Evolutionary conservation across 495 filamentous ascomycete genomes (phyloP), one percentile per base, ranked within the genome.

Genomic region (Podospora pseudocomata): DNA sequence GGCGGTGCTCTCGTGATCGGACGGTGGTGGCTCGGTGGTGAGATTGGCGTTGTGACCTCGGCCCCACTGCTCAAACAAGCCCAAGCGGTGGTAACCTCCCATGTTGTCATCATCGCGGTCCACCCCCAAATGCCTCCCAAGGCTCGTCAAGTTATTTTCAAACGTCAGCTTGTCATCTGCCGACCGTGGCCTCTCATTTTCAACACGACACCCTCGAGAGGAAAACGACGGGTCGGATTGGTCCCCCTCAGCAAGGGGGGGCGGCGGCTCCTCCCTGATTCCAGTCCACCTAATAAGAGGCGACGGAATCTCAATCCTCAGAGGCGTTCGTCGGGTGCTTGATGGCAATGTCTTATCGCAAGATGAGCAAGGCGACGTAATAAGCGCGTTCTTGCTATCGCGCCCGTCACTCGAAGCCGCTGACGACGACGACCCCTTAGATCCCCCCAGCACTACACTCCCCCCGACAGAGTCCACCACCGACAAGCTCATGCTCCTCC

Each of bases 401-500:
- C 13, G 4, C 30, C 30, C 39, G 0, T 49, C 59, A 61, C 59
- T 32, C 13, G 26, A 30, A 7, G 59, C 7, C 18, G 59, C 23
- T 23, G 23, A 23, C 1, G 23, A 23, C 1, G 23, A 61, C 18
- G 59, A 30, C 26, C 16, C 59, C 16, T 26, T 26, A 18, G 59
- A 61, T 18, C 59, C 59, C 23, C 23, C 23, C 23, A 23, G 23
- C 27, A 18, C 26, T 4, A 28, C 13, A 30, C 30, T 28, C 2
- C 27, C 57, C n/a, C 26, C 56, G 39, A 49, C 39, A 56, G 69
- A 63, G 19, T 73, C 74, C 61, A 77, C 73, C 4, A 65, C 44
- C 18, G 79, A 78, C 49, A 78, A 67, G 64, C 80, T 81, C 4
- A 72, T 65, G 53, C 80, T 81, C 66, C 79, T 77, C 19, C 64